Evolutionary conservation across 192 early-diverging fungal genomes (phyloP), one percentile per base, ranked within the genome.

Genomic region (Rhizoclosmatium sp.): DNA sequence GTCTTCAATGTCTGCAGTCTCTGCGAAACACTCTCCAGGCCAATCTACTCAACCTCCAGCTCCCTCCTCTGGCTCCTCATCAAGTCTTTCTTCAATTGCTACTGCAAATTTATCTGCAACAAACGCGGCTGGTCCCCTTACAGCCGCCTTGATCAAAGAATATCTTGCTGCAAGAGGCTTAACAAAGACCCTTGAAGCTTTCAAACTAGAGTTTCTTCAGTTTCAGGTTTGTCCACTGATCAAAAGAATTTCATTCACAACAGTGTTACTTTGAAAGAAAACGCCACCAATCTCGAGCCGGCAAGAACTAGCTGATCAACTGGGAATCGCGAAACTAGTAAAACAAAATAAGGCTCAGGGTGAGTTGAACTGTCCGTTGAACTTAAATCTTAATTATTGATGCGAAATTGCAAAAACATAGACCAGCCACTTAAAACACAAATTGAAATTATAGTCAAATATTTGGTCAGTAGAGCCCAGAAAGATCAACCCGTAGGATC

Each of bases 381-480:
- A 5, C 39, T 58, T 12, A 3, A 7, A 7, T 62, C 54, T n/a
- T n/a, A 3, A 3, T 23, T 47, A 69, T 31, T 31, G 1, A 47
- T 4, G 58, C 40, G 10, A 47, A 19, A 69, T 9, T 0, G 44
- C 16, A 9, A 42, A 44, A 67, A 1, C 0, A 40, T n/a, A 78
- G 77, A 78, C 59, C 77, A 78, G 3, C 77, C 77, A n/a, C 59
- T 78, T 21, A 78, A 78, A 71, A 69, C 77, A 21, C 77, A 78
- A 7, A 67, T 78, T 19, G 77, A 78, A 78, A 59, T 78, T 41
- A 69, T 78, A 39, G 68, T 71, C 51, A 69, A 71, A 44, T 49
- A 67, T 19, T 54, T 78, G 23, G 10, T 41, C 5, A 60, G 19
- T 47, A 62, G 51, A 16, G 7, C 75, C 2, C 75, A 65, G 67